A percentile compares a stretch with the other conserved stretches of the same genome.
Conservation (phyloP, 2,329 filamentous ascomycete species). For the Colletotrichum godetiae region DNA sequence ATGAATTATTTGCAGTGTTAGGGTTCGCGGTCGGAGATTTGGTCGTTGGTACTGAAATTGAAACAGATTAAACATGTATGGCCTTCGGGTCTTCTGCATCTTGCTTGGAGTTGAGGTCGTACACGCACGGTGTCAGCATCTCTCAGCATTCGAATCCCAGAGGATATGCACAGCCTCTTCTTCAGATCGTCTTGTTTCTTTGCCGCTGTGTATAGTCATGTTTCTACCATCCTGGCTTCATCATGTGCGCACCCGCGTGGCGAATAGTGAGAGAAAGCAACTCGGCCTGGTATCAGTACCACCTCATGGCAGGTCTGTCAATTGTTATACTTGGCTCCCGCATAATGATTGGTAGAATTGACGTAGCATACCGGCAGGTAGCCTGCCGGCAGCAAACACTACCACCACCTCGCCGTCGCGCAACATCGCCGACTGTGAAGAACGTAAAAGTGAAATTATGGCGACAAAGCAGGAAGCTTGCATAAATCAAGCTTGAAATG, state of each 20-base stretch:
- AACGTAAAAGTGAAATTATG: not conserved
- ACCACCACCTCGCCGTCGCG: not conserved
- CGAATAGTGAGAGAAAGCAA: not conserved
- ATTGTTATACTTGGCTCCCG: not conserved
- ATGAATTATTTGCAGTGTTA: not conserved
- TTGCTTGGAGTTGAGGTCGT: too few species aligned
- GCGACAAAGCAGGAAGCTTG: not conserved
- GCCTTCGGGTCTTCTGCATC: too few species aligned
- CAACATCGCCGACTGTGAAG: not conserved
- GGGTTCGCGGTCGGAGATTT: not conserved
- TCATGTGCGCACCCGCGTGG: not conserved
- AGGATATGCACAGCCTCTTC: too few species aligned
- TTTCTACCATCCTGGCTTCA: too few species aligned
- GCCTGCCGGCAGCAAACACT: slow-evolving; percentile 3
- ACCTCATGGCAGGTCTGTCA: not conserved
- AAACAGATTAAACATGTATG: too few species aligned
- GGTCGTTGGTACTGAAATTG: not conserved
- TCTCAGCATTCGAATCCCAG: not conserved
- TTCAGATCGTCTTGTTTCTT: not conserved
- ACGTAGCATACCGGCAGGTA: not conserved
- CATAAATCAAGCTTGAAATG: not conserved
- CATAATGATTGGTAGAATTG: not conserved
- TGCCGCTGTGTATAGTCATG: not conserved
- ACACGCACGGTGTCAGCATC: not conserved
- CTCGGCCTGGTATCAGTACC: not conserved